A percentile compares a stretch with the other conserved stretches of the same genome.
Evolutionary conservation across 805 yeast genomes (phyloP).

Genomic region (Wickerhamiella spandovensis): DNA sequence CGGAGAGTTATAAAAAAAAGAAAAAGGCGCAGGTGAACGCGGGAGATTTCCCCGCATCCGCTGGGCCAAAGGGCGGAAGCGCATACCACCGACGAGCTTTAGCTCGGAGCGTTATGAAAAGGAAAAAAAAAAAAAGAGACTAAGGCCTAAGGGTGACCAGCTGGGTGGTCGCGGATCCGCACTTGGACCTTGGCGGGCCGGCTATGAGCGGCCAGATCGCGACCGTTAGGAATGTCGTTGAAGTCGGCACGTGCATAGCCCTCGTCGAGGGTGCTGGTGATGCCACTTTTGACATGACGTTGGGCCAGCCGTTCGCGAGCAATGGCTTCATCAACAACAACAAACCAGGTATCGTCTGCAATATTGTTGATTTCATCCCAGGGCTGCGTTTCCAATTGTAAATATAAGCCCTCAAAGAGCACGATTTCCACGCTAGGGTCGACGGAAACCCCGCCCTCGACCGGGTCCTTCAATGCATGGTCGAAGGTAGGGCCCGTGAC

Average conservation of each 20-base stretch:
- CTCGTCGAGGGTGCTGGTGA: conserved; percentile 21
- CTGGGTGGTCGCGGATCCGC: neutral
- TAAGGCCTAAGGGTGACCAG: no score
- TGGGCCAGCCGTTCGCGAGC: conserved; percentile 48
- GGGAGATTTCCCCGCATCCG: no score
- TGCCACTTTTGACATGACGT: conserved; percentile 40
- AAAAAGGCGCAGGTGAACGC: no score
- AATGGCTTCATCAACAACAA: conserved; percentile 32
- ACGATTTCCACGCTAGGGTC: conserved; percentile 37
- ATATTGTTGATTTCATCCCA: conserved; percentile 40
- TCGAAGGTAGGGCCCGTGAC: conserved; percentile 52
- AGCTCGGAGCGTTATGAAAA: no score
- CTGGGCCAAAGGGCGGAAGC: no score
- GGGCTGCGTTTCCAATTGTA: conserved; percentile 41
- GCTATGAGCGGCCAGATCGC: conserved; percentile 21
- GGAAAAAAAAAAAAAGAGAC: no score
- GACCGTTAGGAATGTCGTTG: conserved; percentile 54
- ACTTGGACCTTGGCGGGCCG: conserved; percentile 15
- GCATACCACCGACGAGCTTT: no score
- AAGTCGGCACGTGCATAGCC: conserved; percentile 30
- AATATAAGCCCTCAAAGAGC: conserved; percentile 65
- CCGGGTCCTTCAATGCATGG: conserved; percentile 57
- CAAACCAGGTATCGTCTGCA: conserved; percentile 32
- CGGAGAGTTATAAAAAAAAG: no score
- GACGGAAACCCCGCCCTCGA: conserved; percentile 37